These are phyloP conservation scores for Blastobotrys raffinosifermentans DNA, from an alignment of 1,139 yeast species.

Conservation along the genomic window DNA sequence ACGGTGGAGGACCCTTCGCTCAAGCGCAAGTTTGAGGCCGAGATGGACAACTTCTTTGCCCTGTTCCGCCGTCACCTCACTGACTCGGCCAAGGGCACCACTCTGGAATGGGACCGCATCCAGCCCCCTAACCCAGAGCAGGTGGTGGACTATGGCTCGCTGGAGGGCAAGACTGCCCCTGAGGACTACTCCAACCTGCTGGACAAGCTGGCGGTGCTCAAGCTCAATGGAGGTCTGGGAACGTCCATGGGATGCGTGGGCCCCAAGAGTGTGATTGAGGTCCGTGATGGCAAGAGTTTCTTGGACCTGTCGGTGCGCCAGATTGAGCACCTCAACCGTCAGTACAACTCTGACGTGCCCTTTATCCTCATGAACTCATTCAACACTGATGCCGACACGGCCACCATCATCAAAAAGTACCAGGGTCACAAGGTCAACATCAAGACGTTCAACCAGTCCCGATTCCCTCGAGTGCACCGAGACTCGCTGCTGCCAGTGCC, in stretches of 20 bases:
- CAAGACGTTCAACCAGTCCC: slow-evolving; percentile 93
- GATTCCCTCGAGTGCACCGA: slow-evolving; percentile 91
- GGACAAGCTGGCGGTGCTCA: slow-evolving; percentile 85
- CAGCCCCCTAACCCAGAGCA: slow-evolving; percentile 84
- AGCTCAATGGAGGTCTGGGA: slow-evolving; percentile 96
- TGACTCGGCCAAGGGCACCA: slow-evolving; percentile 80
- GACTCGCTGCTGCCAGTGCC: slow-evolving; percentile 96
- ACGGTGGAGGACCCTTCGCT: slow-evolving; percentile 53
- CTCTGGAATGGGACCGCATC: slow-evolving; percentile 93
- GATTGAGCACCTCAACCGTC: slow-evolving; percentile 90
- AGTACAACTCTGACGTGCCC: slow-evolving; percentile 89
- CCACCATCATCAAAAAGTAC: slow-evolving; percentile 90
- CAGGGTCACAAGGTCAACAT: slow-evolving; percentile 95
- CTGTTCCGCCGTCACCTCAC: slow-evolving; percentile 86
- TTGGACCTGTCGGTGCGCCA: slow-evolving; percentile 93
- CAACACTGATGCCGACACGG: slow-evolving; percentile 95
- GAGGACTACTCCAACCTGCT: slow-evolving; percentile 44
- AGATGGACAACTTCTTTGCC: slow-evolving; percentile 93
- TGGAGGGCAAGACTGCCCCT: slow-evolving; percentile 30
- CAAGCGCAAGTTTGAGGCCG: slow-evolving; percentile 69
- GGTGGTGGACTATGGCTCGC: slow-evolving; percentile 68
- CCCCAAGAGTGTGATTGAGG: slow-evolving; percentile 96
- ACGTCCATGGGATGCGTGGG: slow-evolving; percentile 99
- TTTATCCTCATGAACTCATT: slow-evolving; percentile 95
- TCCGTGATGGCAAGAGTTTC: slow-evolving; percentile 96